Percentiles rank a stretch among this genome's conserved stretches.
Evolutionary conservation across 2,329 filamentous ascomycete species (phyloP).

Genomic region (Beauveria bassiana): DNA sequence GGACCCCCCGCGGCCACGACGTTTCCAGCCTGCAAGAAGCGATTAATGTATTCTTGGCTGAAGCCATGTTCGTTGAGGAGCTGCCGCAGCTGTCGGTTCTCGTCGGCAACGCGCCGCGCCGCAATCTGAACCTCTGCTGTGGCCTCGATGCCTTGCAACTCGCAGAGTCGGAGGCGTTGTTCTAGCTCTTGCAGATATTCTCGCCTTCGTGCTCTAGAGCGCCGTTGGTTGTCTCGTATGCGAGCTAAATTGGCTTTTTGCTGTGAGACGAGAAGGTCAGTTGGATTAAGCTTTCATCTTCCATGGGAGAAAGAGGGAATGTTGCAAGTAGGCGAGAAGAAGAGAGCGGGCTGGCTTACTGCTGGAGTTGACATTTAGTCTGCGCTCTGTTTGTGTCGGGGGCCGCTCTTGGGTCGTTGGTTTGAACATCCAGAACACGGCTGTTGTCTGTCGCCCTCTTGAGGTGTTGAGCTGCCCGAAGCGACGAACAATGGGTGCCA

Average conservation of each 20-base stretch:
- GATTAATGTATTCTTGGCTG: conserved; percentile 44
- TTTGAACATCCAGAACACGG: background rate
- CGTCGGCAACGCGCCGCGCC: conserved; percentile 58
- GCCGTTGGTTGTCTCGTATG: conserved; percentile 69
- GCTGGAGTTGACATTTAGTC: conserved; percentile 25
- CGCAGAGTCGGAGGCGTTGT: conserved; percentile 51
- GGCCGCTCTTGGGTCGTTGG: background rate
- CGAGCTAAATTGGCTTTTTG: conserved; percentile 40
- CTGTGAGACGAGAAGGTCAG: conserved; percentile 14
- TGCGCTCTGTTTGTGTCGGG: conserved; percentile 13
- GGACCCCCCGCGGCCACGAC: background rate
- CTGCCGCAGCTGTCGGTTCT: conserved; percentile 57
- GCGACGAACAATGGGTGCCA: no score
- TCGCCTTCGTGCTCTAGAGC: conserved; percentile 65
- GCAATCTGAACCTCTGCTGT: conserved; percentile 65
- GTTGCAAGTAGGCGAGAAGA: background rate
- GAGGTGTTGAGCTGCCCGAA: background rate
- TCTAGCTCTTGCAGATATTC: conserved; percentile 65
- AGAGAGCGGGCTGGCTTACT: conserved; percentile 19
- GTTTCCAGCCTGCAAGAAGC: conserved; percentile 24
- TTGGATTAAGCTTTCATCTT: background rate
- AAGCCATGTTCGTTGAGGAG: conserved; percentile 53
- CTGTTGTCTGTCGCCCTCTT: background rate
- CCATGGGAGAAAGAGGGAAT: no score
- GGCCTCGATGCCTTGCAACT: conserved; percentile 58